Conservation (phyloP, 148 eudicot species). For the Rhododendron ovatum region DNA sequence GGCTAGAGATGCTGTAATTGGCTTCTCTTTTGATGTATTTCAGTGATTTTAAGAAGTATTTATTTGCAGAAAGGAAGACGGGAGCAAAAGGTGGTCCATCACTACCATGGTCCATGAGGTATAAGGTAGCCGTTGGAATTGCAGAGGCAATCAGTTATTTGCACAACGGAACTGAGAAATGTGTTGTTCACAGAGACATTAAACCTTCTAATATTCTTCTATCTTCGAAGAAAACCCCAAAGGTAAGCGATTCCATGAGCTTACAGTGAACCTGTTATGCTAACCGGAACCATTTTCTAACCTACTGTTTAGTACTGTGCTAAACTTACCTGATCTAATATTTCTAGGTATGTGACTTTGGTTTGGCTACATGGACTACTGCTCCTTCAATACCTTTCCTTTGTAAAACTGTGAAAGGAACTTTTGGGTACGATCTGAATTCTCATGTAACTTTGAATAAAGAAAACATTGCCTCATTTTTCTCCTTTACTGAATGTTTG, state of each 20-base stretch:
- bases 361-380: constrained; percentile 92
- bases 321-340: constrained; percentile 11
- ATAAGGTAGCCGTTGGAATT: constrained; percentile 83
- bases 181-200: constrained; percentile 98
- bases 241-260: constrained; percentile 35
- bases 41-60: constrained; percentile 9
- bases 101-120: constrained; percentile 79
- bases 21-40: not conserved
- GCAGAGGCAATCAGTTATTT: constrained; percentile 81
- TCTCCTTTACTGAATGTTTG: constrained; percentile 8
- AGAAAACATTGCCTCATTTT: not conserved
- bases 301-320: not conserved
- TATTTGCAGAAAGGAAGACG: constrained; percentile 61
- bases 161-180: constrained; percentile 87
- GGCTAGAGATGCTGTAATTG: not conserved
- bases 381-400: constrained; percentile 96
- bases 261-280: not conserved
- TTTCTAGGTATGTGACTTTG: constrained; percentile 88
- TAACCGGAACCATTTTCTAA: not conserved
- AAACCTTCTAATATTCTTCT: constrained; percentile 96
- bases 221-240: constrained; percentile 78
- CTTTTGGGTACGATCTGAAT: constrained; percentile 75
- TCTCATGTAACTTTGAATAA: not conserved
- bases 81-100: constrained; percentile 61
- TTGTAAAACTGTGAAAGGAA: constrained; percentile 99